phyloP scores from a whole-genome alignment of 345 rosid species.

The Brassica incana region DNA sequence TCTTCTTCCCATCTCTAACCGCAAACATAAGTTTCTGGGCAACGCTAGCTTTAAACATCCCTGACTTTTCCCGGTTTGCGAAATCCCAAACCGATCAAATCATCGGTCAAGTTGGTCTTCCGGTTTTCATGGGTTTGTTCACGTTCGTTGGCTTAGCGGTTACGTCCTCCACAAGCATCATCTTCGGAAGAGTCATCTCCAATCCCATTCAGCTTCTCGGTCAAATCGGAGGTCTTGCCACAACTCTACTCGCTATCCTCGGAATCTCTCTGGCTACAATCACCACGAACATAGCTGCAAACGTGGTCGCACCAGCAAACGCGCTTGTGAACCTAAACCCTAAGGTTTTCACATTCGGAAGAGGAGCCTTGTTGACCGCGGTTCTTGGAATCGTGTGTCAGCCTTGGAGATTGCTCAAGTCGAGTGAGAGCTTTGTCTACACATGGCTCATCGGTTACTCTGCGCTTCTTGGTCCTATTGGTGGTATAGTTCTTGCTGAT shows the following conservation, averaged over 20 bases:
- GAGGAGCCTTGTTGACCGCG: conserved; percentile 83
- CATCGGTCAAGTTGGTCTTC: conserved; percentile 80
- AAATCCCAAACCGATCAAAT: conserved; percentile 74
- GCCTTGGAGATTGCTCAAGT: conserved; percentile 81
- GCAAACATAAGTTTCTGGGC: conserved; percentile 98
- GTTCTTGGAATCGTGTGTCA: conserved; percentile 80
- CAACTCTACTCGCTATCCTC: conserved; percentile 59
- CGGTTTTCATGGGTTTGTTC: conserved; percentile 85
- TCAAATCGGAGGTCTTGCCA: conserved; percentile 66
- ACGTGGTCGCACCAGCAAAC: conserved; percentile 89
- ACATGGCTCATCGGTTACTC: conserved; percentile 95
- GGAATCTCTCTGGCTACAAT: conserved; percentile 86
- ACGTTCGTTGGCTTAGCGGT: conserved; percentile 85
- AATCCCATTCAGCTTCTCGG: conserved; percentile 77
- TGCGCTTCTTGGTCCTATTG: conserved; percentile 83
- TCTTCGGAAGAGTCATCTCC: conserved; percentile 77
- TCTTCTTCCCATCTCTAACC: conserved; percentile 85
- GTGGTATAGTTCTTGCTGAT: conserved; percentile 72
- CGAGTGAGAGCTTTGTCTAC: conserved; percentile 94
- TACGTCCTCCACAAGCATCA: conserved; percentile 72
- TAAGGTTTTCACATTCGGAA: conserved; percentile 71
- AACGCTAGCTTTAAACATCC: conserved; percentile 84
- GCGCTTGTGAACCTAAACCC: conserved; percentile 89
- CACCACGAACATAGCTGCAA: conserved; percentile 92
- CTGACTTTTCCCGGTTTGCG: conserved; percentile 85